A percentile compares a stretch with the other conserved stretches of the same genome.
Conservation (phyloP, 306 rosid genomes). For the Biancaea sappan region DNA sequence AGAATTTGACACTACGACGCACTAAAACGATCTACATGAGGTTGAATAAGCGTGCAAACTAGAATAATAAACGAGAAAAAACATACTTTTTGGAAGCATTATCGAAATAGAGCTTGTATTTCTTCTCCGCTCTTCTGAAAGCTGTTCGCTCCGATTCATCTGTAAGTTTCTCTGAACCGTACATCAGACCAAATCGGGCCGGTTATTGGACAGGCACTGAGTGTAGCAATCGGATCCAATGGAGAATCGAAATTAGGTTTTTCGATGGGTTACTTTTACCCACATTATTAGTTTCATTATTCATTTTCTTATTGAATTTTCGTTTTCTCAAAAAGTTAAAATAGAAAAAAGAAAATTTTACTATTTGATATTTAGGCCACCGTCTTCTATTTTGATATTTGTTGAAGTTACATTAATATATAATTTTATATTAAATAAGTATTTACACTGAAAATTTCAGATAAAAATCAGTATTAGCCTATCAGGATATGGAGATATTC, state of each 20-base stretch:
- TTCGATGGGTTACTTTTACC: neutral
- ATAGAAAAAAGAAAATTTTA: no score
- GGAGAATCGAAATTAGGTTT: slow-evolving; percentile 33
- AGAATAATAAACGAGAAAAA: neutral
- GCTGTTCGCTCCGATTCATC: slow-evolving; percentile 81
- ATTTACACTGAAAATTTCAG: no score
- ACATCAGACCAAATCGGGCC: slow-evolving; percentile 47
- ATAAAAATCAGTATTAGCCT: no score
- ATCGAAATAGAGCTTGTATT: slow-evolving; percentile 87
- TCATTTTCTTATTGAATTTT: no score
- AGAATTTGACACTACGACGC: neutral
- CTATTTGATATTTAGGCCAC: no score
- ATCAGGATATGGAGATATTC: no score
- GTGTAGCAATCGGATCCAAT: neutral
- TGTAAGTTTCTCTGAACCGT: slow-evolving; percentile 56
- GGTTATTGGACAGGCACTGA: neutral
- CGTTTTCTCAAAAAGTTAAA: no score
- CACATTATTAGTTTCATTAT: no score
- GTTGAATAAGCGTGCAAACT: neutral
- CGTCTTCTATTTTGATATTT: no score
- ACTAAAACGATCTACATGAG: neutral
- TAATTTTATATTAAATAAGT: no score
- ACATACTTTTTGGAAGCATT: slow-evolving; percentile 61
- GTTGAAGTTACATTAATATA: no score
- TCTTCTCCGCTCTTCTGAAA: slow-evolving; percentile 90